A percentile compares a stretch with the other conserved stretches of the same genome.
Conservation (phyloP, 1,284 basidiomycete species). For the Inonotus obliquus region DNA sequence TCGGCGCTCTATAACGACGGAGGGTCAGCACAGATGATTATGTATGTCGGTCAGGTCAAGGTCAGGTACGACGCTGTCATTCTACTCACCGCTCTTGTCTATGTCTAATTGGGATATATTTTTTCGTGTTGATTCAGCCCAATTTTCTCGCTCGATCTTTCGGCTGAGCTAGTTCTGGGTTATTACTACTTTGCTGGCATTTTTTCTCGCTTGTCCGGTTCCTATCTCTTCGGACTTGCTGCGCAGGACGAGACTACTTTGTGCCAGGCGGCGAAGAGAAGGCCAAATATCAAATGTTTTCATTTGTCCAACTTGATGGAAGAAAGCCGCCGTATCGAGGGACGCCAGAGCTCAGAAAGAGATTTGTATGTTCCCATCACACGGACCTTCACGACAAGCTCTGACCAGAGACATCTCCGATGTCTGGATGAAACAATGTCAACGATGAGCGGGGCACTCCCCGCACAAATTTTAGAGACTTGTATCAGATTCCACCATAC, state of each 20-base stretch:
- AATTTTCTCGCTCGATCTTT: not conserved
- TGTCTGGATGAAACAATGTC: not conserved
- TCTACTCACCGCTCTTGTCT: not conserved
- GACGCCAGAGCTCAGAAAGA: not conserved
- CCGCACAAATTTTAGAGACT: not conserved
- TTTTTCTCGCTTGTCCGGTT: not conserved
- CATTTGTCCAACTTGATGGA: too few species aligned
- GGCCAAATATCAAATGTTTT: too few species aligned
- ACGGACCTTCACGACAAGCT: not conserved
- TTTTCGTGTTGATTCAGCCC: not conserved
- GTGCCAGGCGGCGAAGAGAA: too few species aligned
- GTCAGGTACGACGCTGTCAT: not conserved
- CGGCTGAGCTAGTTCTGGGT: not conserved
- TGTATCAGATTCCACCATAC: not conserved
- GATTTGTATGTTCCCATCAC: not conserved
- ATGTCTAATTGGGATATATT: slow-evolving; percentile 1
- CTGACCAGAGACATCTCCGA: too few species aligned
- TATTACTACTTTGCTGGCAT: not conserved
- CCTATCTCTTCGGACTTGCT: not conserved
- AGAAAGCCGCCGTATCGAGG: not conserved
- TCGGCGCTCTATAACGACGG: not conserved
- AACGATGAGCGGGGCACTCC: not conserved
- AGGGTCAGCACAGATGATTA: not conserved
- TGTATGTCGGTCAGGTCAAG: not conserved
- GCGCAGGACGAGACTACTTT: too few species aligned